Base-by-base conservation (phyloP, 2,329 filamentous ascomycete species). In the Alternaria burnsii region DNA sequence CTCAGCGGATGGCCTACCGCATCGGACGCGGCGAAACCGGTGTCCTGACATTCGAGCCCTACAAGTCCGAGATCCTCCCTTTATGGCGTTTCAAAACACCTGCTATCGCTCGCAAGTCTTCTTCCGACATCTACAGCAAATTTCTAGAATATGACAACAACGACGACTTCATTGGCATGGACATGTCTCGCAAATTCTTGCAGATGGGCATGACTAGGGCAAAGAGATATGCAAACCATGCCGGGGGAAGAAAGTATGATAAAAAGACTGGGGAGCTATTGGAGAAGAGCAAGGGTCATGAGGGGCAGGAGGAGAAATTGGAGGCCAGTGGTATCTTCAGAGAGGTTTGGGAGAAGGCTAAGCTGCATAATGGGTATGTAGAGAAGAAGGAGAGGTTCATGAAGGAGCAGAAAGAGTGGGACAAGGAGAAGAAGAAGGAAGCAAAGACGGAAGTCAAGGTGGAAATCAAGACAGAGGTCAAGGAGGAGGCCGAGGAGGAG, bases 161-260 rank as follows among this genome's bases (percentile, higher is more conserved):
- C 7, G 78, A 76, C 4, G 87, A 89, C 71, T 87, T 89, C 57
- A 85, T 89, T 0, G 87, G 88, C 11, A 88, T 88, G 80, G 87
- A 89, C 58, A 89, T 89, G 87, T 76, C 82, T 18, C 79, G 87
- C 26, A 89, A 89, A 68, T 89, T 88, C 66, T 81, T 89, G 7
- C 86, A 89, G 72, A 89, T 89, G 87, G 82, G 87, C 2, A 88
- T 88, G 85, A 89, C 87, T 20, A 75, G 87, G 16, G 83, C 86
- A 2, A 86, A 84, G 66, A 74, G 86, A 59, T 88, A 88, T 76
- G 86, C 85, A 16, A 88, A 88, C 61, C 79, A 82, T 58, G 73
- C 73, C n/a, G 81, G 86, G 0, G 87, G 87, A 0, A 80, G 82
- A 26, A 89, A 88, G 68, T 87, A 88, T 71, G 79, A 78, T 64